Evolutionary conservation across 108 stramenopile species (phyloP), one percentile per base, ranked within the genome.

Genomic region (Cyclostephanos tholiformis): DNA sequence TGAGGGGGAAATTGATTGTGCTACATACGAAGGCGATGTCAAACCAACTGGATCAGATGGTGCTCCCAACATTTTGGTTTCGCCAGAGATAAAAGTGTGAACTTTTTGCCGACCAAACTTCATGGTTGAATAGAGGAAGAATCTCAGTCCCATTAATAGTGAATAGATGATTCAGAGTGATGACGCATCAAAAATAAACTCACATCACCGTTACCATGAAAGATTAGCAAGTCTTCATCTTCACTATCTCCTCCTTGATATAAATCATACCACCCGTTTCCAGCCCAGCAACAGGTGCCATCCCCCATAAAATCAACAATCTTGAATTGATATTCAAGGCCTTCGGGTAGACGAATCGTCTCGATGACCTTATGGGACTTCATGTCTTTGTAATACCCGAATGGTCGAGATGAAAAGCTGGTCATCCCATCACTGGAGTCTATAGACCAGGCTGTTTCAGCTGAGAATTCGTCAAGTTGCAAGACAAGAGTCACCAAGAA

Each of bases 271-370:
- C 19, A 73, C 0, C 72, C 72, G 27, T 25, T 63, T 32, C 72
- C 72, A 29, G 72, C 72, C 72, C 72, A 73, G 44, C 72, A 73
- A 36, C 72, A 73, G 22, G 25, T 49, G 13, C 72, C 72, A 63
- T 73, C 72, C 12, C 72, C 72, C 26, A 73, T 55, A 38, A 73
- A 51, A 25, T 73, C 72, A 64, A 51, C 62, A 17, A 73, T 52
- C 49, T 36, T 73, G 63, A 73, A 63, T 11, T 38, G 51, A 20
- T 73, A 73, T 27, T 55, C 36, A 36, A 73, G 25, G 0, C 72
- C 72, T 29, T 63, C 11, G 13, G 62, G 30, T 27, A 73, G 63
- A 9, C 11, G 14, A 9, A 73, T 6, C 23, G 62, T 73, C 63
- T 73, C 72, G 1, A 38, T 49, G 38, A 55, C 32, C 32, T 73